Percentiles rank a stretch among this genome's conserved stretches.
Evolutionary conservation across 179 eudicot genomes (phyloP).

Genomic region (Silene noctiflora): DNA sequence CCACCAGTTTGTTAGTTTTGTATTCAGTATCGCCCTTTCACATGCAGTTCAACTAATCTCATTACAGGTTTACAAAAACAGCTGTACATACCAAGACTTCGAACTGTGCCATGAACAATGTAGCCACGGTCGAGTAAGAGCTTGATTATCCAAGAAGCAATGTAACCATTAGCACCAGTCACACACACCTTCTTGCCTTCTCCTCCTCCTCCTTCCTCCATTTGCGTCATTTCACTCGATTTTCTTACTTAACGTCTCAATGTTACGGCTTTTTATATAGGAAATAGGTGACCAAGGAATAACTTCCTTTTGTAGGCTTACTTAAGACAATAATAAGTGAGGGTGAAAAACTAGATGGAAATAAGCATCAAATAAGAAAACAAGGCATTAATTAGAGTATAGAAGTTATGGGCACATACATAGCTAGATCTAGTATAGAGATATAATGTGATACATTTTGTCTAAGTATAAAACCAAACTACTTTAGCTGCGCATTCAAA

Average conservation of each 20-base stretch:
- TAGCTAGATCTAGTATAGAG: constrained; percentile 10
- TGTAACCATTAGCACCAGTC: constrained; percentile 35
- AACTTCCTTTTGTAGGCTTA: not conserved
- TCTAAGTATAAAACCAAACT: not conserved
- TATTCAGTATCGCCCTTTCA: no score
- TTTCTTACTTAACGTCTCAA: no score
- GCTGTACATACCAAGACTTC: constrained; percentile 13
- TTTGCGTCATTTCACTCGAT: not conserved
- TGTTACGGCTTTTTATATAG: not conserved
- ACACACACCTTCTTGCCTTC: constrained; percentile 35
- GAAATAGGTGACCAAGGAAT: not conserved
- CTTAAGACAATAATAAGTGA: not conserved
- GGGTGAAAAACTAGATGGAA: constrained; percentile 5
- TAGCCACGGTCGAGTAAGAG: constrained; percentile 33
- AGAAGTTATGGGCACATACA: not conserved
- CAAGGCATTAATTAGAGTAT: not conserved
- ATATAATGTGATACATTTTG: constrained; percentile 8
- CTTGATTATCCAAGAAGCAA: constrained; percentile 37
- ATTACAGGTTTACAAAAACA: no score
- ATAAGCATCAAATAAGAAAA: not conserved
- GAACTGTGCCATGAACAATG: constrained; percentile 33
- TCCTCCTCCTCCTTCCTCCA: not conserved
- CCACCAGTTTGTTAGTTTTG: no score
- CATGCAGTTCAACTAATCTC: no score
- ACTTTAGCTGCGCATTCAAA: constrained; percentile 16